phyloP scores from a whole-genome alignment of 2,329 filamentous ascomycete genomes.

The Colletotrichum sidae region DNA sequence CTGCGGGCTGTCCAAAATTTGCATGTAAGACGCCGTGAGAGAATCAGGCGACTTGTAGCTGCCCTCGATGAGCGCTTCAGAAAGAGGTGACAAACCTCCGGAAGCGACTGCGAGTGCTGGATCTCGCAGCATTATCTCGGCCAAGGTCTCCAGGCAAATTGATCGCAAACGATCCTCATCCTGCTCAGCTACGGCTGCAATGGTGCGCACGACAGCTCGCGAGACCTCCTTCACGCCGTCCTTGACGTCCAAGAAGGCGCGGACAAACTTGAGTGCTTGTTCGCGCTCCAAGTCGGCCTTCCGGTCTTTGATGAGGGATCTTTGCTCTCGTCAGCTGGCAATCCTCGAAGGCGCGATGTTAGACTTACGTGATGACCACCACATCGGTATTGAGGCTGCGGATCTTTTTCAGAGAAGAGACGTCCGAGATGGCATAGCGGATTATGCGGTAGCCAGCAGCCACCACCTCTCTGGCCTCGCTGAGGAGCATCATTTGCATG shows the following conservation, averaged over 20 bases:
- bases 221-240: slow-evolving; percentile 91
- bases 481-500: slow-evolving; percentile 95
- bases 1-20: slow-evolving; percentile 86
- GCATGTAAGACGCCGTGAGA: slow-evolving; percentile 86
- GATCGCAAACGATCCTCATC: slow-evolving; percentile 86
- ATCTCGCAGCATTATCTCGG: slow-evolving; percentile 90
- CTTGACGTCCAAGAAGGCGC: slow-evolving; percentile 95
- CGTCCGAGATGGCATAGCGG: slow-evolving; percentile 93
- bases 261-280: slow-evolving; percentile 95
- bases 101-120: slow-evolving; percentile 84
- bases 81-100: slow-evolving; percentile 86
- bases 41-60: slow-evolving; percentile 94
- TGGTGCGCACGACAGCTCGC: slow-evolving; percentile 85
- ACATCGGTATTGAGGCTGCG: slow-evolving; percentile 90
- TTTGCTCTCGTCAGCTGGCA: slow-evolving; percentile 42
- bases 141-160: slow-evolving; percentile 92
- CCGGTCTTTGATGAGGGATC: slow-evolving; percentile 91
- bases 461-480: slow-evolving; percentile 94
- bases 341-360: neutral
- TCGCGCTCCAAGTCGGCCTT: slow-evolving; percentile 98
- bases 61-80: slow-evolving; percentile 91
- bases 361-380: slow-evolving; percentile 78
- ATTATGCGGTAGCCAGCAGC: slow-evolving; percentile 94
- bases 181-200: slow-evolving; percentile 91
- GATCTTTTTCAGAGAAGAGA: slow-evolving; percentile 89